Evolutionary conservation across 1,284 basidiomycete species (phyloP).

Genomic region (Ustilago loliicola): DNA sequence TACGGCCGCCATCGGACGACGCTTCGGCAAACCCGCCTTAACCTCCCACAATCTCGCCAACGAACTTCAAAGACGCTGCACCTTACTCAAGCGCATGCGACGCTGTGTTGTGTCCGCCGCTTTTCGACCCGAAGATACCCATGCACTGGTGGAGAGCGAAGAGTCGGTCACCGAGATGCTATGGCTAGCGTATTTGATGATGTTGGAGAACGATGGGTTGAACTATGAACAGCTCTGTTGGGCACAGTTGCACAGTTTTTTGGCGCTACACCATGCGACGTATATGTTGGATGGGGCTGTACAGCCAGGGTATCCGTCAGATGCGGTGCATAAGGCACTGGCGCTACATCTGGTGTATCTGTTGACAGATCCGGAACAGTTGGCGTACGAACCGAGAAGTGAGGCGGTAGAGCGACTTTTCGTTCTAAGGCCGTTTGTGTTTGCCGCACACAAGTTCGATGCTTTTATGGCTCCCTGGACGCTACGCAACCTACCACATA

Average conservation of each 20-base stretch:
- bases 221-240: conserved; percentile 57
- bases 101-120: conserved; percentile 21
- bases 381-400: conserved; percentile 67
- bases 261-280: conserved; percentile 64
- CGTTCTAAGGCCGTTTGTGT: conserved; percentile 74
- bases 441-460: conserved; percentile 74
- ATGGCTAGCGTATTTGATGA: conserved; percentile 64
- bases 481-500: conserved; percentile 45
- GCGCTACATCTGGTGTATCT: conserved; percentile 73
- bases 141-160: conserved; percentile 16
- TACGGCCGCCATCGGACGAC: conserved; percentile 53
- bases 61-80: conserved; percentile 57
- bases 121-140: background rate
- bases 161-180: conserved; percentile 56
- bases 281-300: conserved; percentile 70
- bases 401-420: conserved; percentile 74
- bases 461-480: conserved; percentile 74
- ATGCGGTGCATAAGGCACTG: conserved; percentile 70
- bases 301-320: conserved; percentile 71
- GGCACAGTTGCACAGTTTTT: conserved; percentile 55
- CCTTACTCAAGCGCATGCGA: conserved; percentile 58
- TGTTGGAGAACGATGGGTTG: conserved; percentile 63
- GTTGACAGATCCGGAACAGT: conserved; percentile 66
- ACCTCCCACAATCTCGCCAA: conserved; percentile 43
- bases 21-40: conserved; percentile 53